A percentile compares a stretch with the other conserved stretches of the same genome.
These are phyloP conservation scores for Cytidiella melzeri DNA, from an alignment of 768 basidiomycete genomes.

Conservation along the genomic window DNA sequence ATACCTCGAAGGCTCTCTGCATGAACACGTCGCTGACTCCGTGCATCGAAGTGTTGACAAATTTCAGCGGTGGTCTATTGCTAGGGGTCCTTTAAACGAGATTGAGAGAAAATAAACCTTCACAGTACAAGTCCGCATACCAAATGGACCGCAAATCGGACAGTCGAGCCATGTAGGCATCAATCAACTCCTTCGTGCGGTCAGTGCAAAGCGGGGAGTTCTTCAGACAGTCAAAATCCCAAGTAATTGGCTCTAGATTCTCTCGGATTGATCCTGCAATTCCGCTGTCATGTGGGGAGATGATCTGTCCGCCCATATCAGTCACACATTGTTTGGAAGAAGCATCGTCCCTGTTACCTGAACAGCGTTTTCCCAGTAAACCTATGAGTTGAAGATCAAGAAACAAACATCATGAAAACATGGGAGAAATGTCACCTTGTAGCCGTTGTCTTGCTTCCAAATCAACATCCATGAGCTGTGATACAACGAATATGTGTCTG, in stretches of 20 bases:
- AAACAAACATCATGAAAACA: neutral
- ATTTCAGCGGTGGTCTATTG: constrained; percentile 37
- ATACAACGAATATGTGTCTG: no score
- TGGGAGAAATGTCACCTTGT: constrained; percentile 47
- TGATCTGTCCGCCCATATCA: constrained; percentile 48
- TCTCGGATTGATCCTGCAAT: constrained; percentile 61
- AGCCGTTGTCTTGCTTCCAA: constrained; percentile 87
- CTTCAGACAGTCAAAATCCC: constrained; percentile 31
- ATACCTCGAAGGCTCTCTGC: constrained; percentile 46
- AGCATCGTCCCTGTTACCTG: constrained; percentile 40
- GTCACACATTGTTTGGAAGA: no score
- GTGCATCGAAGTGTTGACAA: constrained; percentile 89
- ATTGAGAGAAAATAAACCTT: constrained; percentile 10
- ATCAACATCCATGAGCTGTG: no score
- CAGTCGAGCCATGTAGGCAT: constrained; percentile 48
- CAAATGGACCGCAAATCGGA: constrained; percentile 20
- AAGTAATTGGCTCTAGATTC: constrained; percentile 51
- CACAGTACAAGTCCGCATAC: constrained; percentile 9
- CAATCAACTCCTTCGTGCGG: constrained; percentile 51
- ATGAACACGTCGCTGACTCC: constrained; percentile 75
- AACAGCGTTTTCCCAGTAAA: constrained; percentile 87
- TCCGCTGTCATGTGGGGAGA: constrained; percentile 74
- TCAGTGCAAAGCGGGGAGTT: constrained; percentile 46
- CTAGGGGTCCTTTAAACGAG: constrained; percentile 23
- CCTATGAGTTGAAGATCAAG: constrained; percentile 33